Conservation (phyloP, 75 land plant species). For the Picea glauca region DNA sequence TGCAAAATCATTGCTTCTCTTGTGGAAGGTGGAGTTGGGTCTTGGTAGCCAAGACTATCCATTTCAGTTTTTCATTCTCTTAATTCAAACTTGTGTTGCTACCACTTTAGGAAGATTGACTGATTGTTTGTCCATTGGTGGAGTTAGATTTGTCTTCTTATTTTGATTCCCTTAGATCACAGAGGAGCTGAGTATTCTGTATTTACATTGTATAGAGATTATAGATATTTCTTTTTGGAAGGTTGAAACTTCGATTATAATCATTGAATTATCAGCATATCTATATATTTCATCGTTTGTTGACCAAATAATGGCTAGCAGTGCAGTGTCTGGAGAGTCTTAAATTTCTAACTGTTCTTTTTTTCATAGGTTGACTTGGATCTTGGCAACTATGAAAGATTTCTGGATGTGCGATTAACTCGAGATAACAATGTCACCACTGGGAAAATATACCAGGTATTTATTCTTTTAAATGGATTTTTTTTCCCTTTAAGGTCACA, state of each 20-base stretch:
- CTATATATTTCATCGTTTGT: neutral
- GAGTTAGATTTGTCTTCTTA: neutral
- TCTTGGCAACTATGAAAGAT: constrained; percentile 95
- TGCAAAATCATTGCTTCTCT: too few species aligned
- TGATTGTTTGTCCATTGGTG: neutral
- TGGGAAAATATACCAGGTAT: constrained; percentile 93
- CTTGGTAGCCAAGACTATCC: neutral
- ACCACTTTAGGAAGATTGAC: neutral
- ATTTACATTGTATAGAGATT: too few species aligned
- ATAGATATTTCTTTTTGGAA: neutral
- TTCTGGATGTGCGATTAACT: constrained; percentile 82
- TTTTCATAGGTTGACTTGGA: constrained; percentile 86
- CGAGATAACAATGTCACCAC: constrained; percentile 91
- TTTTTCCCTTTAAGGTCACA: neutral
- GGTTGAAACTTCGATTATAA: neutral
- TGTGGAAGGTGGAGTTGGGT: neutral
- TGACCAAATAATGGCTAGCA: neutral
- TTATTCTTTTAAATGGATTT: neutral
- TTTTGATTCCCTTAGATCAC: too few species aligned
- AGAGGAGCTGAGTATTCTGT: too few species aligned
- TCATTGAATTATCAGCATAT: neutral
- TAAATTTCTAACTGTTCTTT: neutral
- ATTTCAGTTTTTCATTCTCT: neutral
- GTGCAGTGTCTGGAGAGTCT: neutral
- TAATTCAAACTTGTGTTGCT: neutral